Evolutionary conservation across 108 stramenopile species (phyloP), one percentile per base, ranked within the genome.

Genomic region (Phaeodactylum tricornutum): DNA sequence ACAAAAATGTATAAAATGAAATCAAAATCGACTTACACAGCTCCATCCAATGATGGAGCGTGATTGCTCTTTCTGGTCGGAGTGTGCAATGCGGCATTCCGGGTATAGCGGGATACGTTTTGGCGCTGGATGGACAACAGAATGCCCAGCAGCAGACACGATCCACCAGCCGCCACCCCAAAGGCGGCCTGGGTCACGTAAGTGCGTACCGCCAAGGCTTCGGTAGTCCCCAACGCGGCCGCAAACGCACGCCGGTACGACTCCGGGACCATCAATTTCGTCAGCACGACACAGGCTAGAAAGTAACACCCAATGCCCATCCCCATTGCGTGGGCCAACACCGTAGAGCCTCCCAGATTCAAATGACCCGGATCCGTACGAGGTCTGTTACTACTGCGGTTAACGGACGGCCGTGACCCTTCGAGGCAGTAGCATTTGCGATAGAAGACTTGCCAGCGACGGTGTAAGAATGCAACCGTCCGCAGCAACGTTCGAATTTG

Each of bases 51-150:
- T n/a, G n/a, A n/a, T n/a, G n/a, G n/a, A n/a, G n/a, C n/a, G n/a
- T n/a, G n/a, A n/a, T n/a, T n/a, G n/a, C n/a, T n/a, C n/a, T n/a
- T n/a, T n/a, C n/a, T n/a, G n/a, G n/a, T n/a, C n/a, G n/a, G n/a
- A n/a, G n/a, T n/a, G n/a, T n/a, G n/a, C n/a, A n/a, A n/a, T n/a
- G n/a, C n/a, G n/a, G n/a, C n/a, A n/a, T n/a, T n/a, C n/a, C n/a
- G n/a, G n/a, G n/a, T n/a, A 59, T 86, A 70, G 31, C 77, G 55
- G 26, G 57, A 43, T 7, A 66, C 66, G 55, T 83, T 82, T 50
- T 75, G 76, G 12, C 81, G 66, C 29, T 83, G 81, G 59, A 87
- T 78, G 20, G 76, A 81, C 43, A 83, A 78, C 16, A 82, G 43
- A 30, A 80, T 47, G 5, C 61, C 73, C 24, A 87, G 51, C 19